Evolutionary conservation across 2,329 filamentous ascomycete genomes (phyloP).

Genomic region (Trichoderma gracile): DNA sequence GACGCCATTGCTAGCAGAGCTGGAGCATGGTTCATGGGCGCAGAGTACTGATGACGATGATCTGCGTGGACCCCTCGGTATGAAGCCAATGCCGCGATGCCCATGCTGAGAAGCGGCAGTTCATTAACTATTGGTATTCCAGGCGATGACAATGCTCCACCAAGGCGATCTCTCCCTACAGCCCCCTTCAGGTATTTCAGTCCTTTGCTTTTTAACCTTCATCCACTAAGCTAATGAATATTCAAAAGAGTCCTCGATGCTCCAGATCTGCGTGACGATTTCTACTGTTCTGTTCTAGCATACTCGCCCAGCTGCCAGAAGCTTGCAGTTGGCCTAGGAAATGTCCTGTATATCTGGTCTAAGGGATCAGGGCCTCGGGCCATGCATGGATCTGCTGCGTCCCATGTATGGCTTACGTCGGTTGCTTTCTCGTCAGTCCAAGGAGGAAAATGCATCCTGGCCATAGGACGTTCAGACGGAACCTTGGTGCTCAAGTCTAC

Average conservation of each 20-base stretch:
- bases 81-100: background rate
- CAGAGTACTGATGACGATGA: conserved; percentile 31
- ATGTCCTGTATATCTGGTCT: conserved; percentile 85
- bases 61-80: background rate
- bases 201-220: background rate
- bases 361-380: conserved; percentile 65
- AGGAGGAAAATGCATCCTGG: conserved; percentile 78
- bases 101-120: background rate
- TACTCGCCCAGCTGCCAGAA: conserved; percentile 75
- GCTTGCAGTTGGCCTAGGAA: conserved; percentile 79
- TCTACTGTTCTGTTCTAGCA: conserved; percentile 88
- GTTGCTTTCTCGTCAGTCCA: conserved; percentile 83
- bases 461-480: conserved; percentile 78
- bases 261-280: conserved; percentile 86
- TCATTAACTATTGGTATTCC: conserved; percentile 21
- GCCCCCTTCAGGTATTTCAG: conserved; percentile 73
- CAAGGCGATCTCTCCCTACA: conserved; percentile 57
- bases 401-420: conserved; percentile 67
- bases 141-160: conserved; percentile 29
- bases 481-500: conserved; percentile 76
- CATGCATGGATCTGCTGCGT: conserved; percentile 40
- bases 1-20: background rate
- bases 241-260: conserved; percentile 74
- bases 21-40: conserved; percentile 7
- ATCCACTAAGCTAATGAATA: conserved; percentile 37